Conservation (phyloP, 2,329 filamentous ascomycete genomes). For the Fusarium incarnatum region DNA sequence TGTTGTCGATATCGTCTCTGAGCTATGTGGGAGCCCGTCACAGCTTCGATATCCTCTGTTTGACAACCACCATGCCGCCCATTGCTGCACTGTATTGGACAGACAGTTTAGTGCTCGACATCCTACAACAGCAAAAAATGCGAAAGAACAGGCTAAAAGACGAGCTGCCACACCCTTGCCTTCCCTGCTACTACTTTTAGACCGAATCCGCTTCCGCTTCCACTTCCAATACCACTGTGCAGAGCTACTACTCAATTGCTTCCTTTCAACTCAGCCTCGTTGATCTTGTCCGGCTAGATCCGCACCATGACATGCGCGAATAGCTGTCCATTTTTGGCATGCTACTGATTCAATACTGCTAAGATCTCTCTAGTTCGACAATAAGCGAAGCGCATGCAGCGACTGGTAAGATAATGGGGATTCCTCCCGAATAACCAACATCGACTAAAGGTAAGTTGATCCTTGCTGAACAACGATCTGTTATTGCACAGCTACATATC, state of each 20-base stretch:
- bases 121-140: constrained; percentile 1
- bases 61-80: background rate
- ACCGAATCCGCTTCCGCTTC: constrained; percentile 15
- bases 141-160: constrained; percentile 28
- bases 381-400: constrained; percentile 8
- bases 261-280: constrained; percentile 22
- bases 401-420: background rate
- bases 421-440: background rate
- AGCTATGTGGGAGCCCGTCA: background rate
- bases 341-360: constrained; percentile 3
- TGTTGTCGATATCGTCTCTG: background rate
- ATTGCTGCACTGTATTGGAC: background rate
- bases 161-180: constrained; percentile 30
- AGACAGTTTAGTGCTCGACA: background rate
- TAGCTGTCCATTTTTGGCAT: constrained; percentile 27
- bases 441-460: background rate
- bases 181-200: constrained; percentile 1
- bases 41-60: background rate
- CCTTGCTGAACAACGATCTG: background rate
- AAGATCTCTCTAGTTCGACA: constrained; percentile 15
- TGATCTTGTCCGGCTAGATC: constrained; percentile 45
- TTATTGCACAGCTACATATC: background rate
- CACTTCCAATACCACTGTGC: constrained; percentile 17
- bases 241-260: constrained; percentile 2
- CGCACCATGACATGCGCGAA: constrained; percentile 32